Base-by-base conservation (phyloP, 1,139 yeast genomes). In the Candida neerlandica region DNA sequence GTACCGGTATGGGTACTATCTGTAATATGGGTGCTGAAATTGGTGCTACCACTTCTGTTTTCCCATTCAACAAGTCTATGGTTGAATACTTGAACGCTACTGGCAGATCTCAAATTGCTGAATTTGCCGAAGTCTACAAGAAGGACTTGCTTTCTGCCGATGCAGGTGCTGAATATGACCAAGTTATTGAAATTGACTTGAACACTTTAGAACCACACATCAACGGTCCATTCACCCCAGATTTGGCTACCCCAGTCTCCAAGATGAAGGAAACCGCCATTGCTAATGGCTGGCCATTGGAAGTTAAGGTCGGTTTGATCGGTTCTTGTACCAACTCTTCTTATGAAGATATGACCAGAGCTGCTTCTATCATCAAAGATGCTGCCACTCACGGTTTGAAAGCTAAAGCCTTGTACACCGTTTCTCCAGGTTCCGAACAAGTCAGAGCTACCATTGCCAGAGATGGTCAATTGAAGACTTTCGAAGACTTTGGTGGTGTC, bases 11-110 rank as follows among this genome's bases (percentile, higher is more conserved):
- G 99, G 99, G 96, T 47, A 94, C 99, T 51, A 92, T 94, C 63
- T 92, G 98, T 80, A 94, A 94, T 71, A 94, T 94, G 99, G 99
- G 99, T 65, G 99, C 99, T 49, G 99, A 94, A 72, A 89, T 94
- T 54, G 99, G 99, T 66, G 98, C 98, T 33, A 94, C 99, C 32
- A 94, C 99, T 38, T 91, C 97, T 10, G 81, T 91, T 48, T 94
- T 94, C 89, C 99, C 99, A 50, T 91, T 85, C 81, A 94, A 89
- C 65, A 86, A 85, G 49, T 90, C 96, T 40, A 96, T 89, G 75
- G 80, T 77, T 60, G 78, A 90, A 55, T 94, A 92, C 70, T 80
- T 94, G 64, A 64, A 77, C 43, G 89, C 96, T 48, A 94, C 99
- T 18, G 82, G 82, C 54, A 84, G 98, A 71, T 85, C 76, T 10